Evolutionary conservation across 1,284 basidiomycete species (phyloP), one percentile per base, ranked within the genome.

Genomic region (Boletus smithii): DNA sequence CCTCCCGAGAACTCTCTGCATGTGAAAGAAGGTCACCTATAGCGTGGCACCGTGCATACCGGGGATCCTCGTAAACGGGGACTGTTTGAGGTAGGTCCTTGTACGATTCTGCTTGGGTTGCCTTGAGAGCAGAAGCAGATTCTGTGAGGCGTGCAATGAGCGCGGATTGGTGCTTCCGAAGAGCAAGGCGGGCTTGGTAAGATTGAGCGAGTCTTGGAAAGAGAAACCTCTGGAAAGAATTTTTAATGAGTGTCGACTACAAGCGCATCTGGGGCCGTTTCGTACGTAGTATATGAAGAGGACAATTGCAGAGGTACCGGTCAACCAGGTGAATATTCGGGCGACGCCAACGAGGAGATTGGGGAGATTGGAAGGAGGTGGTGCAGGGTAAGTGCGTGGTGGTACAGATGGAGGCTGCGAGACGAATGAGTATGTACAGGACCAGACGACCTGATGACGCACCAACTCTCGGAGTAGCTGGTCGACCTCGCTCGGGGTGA

Each of bases 341-440:
- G 72, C 67, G 4, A 82, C 61, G 1, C 80, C 84, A 10, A 80
- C 63, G 6, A 90, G 69, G 17, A 89, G 72, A 33, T 74, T 73
- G 0, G 85, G 86, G 2, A 89, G 66, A 56, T 78, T 79, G 4
- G 87, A 89, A 4, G 84, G 85, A 5, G 81, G 78, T 6, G 74
- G 76, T 52, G 77, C 77, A 3, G 87, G 87, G 59, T 90, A 90
- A 38, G 82, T 81, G 54, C 84, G 75, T 2, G 86, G 85, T 16
- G 83, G 85, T n/a, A 74, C 57, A 52, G 74, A 73, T 8, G 68
- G 68, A 36, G 77, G 75, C 81, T 84, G 50, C 20, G 35, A 34
- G 24, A 34, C 32, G 29, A 24, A 29, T 52, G 47, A 53, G 55
- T 9, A 30, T 37, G 37, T 30, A 27, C 14, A 14, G 6, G 39